Evolutionary conservation across 2,329 filamentous ascomycete genomes (phyloP).

Genomic region (Drechslerella coelobrocha): DNA sequence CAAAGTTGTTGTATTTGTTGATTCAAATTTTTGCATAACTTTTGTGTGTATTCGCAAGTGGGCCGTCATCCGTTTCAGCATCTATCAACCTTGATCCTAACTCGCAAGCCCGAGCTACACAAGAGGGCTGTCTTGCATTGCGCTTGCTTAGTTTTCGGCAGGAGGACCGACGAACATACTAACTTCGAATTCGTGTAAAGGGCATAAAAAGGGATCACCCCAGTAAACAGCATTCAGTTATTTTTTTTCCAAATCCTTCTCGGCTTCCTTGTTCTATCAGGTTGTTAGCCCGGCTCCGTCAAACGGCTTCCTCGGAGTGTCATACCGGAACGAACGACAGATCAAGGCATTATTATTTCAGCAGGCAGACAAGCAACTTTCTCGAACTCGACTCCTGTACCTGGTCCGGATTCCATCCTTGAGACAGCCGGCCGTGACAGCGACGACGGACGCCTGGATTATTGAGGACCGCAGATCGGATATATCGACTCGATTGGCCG

Average conservation of each 20-base stretch:
- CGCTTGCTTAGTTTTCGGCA: slow-evolving; percentile 17
- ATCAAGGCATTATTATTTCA: not conserved
- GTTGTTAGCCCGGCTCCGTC: too few relatives aligned
- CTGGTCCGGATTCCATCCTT: not conserved
- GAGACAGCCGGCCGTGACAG: not conserved
- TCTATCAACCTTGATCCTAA: slow-evolving; percentile 43
- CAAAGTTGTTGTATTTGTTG: not conserved
- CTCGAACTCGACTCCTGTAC: too few relatives aligned
- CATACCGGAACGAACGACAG: too few relatives aligned
- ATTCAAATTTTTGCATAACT: slow-evolving; percentile 2
- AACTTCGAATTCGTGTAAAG: not conserved
- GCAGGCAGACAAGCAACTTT: not conserved
- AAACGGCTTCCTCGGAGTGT: too few relatives aligned
- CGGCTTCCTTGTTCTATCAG: not conserved
- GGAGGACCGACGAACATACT: not conserved
- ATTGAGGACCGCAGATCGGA: not conserved
- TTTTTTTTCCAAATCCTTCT: not conserved
- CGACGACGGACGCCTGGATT: too few relatives aligned
- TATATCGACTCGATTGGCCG: slow-evolving; percentile 22
- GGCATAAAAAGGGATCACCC: not conserved
- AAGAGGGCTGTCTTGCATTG: slow-evolving; percentile 35
- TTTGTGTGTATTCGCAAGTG: slow-evolving; percentile 23
- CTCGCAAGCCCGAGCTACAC: slow-evolving; percentile 31
- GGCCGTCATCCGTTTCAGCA: slow-evolving; percentile 42
- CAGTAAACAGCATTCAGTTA: not conserved